Conservation (phyloP, 495 filamentous ascomycete genomes). For the Penicillium cataractarum region DNA sequence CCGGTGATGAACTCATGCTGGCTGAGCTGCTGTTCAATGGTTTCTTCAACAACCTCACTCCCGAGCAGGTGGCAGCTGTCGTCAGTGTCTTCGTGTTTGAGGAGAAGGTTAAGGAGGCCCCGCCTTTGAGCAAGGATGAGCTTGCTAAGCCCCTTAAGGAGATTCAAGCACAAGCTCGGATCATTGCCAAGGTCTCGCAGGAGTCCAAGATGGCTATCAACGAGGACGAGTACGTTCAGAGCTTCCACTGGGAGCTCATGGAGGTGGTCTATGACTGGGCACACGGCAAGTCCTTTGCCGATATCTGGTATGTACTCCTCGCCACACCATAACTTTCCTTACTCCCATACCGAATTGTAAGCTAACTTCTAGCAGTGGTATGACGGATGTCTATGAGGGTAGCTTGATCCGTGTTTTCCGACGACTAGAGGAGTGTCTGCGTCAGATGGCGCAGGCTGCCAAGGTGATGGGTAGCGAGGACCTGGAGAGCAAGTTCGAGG, state of each 20-base stretch:
- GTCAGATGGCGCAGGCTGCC: constrained; percentile 94
- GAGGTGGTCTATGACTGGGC: constrained; percentile 94
- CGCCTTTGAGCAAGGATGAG: constrained; percentile 69
- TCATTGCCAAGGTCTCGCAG: constrained; percentile 87
- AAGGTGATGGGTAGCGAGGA: constrained; percentile 99
- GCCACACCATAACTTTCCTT: constrained; percentile 4
- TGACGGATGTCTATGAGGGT: constrained; percentile 97
- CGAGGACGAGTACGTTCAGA: constrained; percentile 87
- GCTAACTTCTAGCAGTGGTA: constrained; percentile 64
- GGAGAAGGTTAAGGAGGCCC: constrained; percentile 80
- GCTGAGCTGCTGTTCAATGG: constrained; percentile 93
- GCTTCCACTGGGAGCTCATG: constrained; percentile 93
- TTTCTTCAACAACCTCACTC: constrained; percentile 94
- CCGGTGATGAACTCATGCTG: constrained; percentile 87
- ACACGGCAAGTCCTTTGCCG: constrained; percentile 87
- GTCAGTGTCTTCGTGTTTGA: constrained; percentile 96
- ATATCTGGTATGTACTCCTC: constrained; percentile 76
- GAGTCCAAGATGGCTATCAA: constrained; percentile 90
- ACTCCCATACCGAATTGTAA: neutral
- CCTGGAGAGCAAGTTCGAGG: constrained; percentile 85
- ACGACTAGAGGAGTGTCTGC: constrained; percentile 89
- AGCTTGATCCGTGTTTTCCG: constrained; percentile 95
- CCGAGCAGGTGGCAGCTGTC: constrained; percentile 81
- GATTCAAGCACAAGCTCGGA: constrained; percentile 80
- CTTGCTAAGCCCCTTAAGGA: constrained; percentile 81